Conservation (phyloP, 1,284 basidiomycete genomes). For the Trichosporon sp. region DNA sequence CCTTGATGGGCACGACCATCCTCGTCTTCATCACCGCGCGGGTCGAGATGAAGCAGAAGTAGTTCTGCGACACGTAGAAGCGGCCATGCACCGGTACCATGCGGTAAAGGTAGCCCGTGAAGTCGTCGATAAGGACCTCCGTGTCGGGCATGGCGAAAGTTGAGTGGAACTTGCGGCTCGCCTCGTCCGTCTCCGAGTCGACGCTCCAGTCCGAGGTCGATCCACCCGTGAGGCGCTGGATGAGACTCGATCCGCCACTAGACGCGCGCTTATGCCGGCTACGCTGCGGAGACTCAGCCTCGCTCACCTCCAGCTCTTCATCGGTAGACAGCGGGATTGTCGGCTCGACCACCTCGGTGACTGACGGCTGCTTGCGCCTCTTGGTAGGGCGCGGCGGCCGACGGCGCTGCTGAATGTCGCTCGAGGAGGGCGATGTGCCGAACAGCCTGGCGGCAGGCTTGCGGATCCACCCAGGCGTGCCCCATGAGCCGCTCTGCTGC, state of each 20-base stretch:
- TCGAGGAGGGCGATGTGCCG: slow-evolving; percentile 23
- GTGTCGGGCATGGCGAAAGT: slow-evolving; percentile 80
- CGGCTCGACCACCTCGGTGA: slow-evolving; percentile 26
- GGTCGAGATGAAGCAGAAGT: slow-evolving; percentile 82
- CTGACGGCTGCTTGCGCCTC: slow-evolving; percentile 11
- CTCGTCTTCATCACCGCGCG: slow-evolving; percentile 70
- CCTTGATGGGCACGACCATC: slow-evolving; percentile 90
- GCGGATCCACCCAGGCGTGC: slow-evolving; percentile 32
- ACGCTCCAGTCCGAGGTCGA: slow-evolving; percentile 5
- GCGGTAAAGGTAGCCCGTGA: slow-evolving; percentile 78
- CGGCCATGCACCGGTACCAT: slow-evolving; percentile 78
- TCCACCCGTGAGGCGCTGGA: not conserved
- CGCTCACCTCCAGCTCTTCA: slow-evolving; percentile 15
- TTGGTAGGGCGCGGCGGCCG: slow-evolving; percentile 1
- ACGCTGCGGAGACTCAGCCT: slow-evolving; percentile 5
- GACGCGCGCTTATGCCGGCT: not conserved
- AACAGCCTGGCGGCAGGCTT: slow-evolving; percentile 38
- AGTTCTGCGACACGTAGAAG: slow-evolving; percentile 78
- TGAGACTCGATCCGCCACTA: not conserved
- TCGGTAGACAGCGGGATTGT: slow-evolving; percentile 4
- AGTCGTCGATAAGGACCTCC: slow-evolving; percentile 79
- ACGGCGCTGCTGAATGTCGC: not conserved
- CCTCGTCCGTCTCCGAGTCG: slow-evolving; percentile 27
- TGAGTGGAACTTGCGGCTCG: slow-evolving; percentile 56
- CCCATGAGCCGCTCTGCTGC: not conserved